Conservation (phyloP, 371 early-diverging fungal genomes). For the Amoeboaphelidium protococcarum region DNA sequence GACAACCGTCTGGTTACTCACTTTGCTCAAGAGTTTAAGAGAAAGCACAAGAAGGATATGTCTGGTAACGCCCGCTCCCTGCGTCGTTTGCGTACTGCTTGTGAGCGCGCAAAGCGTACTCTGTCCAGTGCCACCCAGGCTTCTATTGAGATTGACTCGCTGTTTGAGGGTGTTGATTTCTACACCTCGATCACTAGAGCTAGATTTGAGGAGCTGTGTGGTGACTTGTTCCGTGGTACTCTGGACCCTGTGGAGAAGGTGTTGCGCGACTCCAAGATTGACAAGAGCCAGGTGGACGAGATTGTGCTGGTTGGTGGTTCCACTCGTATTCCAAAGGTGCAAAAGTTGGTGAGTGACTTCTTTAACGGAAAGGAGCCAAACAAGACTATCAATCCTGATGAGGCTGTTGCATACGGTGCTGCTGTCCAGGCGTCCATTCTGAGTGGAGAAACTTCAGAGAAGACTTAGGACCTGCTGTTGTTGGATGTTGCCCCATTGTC, state of each 20-base stretch:
- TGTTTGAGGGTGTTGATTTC: slow-evolving; percentile 17
- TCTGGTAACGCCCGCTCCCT: slow-evolving; percentile 1
- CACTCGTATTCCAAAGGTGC: slow-evolving; percentile 99
- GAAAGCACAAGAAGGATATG: slow-evolving; percentile 3
- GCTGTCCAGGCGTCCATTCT: slow-evolving; percentile 91
- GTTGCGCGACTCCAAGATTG: slow-evolving; percentile 72
- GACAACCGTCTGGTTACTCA: slow-evolving; percentile 13
- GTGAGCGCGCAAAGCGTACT: slow-evolving; percentile 10
- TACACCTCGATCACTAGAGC: slow-evolving; percentile 86
- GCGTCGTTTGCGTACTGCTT: slow-evolving; percentile 10
- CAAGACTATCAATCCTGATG: slow-evolving; percentile 95
- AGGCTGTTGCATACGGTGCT: slow-evolving; percentile 97
- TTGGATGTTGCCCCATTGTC: slow-evolving; percentile 34
- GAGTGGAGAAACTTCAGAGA: slow-evolving; percentile 59
- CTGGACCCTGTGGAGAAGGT: slow-evolving; percentile 88
- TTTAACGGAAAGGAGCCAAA: slow-evolving; percentile 94
- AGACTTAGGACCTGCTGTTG: slow-evolving; percentile 47
- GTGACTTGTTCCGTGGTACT: slow-evolving; percentile 74
- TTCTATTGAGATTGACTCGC: slow-evolving; percentile 8
- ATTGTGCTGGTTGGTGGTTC: slow-evolving; percentile 98
- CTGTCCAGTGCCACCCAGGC: slow-evolving; percentile 6
- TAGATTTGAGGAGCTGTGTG: slow-evolving; percentile 89
- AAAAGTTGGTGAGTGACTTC: slow-evolving; percentile 82
- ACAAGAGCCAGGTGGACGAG: slow-evolving; percentile 72
- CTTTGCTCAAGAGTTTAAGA: slow-evolving; percentile 4